Percentiles rank a stretch among this genome's conserved stretches.
Conservation (phyloP, 177 flowering plant species). For the Vitis hybrid region DNA sequence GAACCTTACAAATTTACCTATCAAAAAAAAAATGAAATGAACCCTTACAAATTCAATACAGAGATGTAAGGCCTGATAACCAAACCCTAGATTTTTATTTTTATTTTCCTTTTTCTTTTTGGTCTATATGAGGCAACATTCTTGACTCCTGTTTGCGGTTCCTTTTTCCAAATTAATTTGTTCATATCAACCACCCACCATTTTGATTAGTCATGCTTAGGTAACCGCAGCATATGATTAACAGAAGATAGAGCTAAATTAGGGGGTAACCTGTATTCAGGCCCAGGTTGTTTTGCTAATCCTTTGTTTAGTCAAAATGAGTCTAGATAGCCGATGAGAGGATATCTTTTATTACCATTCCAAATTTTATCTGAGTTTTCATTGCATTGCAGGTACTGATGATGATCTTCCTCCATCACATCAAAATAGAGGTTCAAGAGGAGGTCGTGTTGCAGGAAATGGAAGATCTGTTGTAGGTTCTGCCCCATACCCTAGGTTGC, state of each 20-base stretch:
- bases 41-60: too few species aligned
- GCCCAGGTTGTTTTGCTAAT: too few species aligned
- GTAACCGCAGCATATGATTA: too few species aligned
- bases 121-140: neutral
- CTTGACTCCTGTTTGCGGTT: constrained; percentile 1
- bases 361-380: neutral
- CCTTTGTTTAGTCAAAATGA: too few species aligned
- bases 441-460: constrained; percentile 35
- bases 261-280: too few species aligned
- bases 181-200: neutral
- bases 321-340: too few species aligned
- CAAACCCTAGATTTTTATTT: too few species aligned
- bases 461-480: constrained; percentile 44
- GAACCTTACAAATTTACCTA: neutral
- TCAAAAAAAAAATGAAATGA: too few species aligned
- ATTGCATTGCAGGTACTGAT: constrained; percentile 52
- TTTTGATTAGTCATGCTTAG: neutral
- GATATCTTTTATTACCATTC: too few species aligned
- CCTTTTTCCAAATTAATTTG: neutral
- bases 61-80: too few species aligned
- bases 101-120: neutral
- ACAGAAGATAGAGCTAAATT: too few species aligned
- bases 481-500: constrained; percentile 39
- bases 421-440: constrained; percentile 44
- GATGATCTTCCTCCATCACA: constrained; percentile 65